A percentile compares a stretch with the other conserved stretches of the same genome.
Conservation (phyloP, 192 early-diverging fungal genomes). For the Diversispora epigaea region DNA sequence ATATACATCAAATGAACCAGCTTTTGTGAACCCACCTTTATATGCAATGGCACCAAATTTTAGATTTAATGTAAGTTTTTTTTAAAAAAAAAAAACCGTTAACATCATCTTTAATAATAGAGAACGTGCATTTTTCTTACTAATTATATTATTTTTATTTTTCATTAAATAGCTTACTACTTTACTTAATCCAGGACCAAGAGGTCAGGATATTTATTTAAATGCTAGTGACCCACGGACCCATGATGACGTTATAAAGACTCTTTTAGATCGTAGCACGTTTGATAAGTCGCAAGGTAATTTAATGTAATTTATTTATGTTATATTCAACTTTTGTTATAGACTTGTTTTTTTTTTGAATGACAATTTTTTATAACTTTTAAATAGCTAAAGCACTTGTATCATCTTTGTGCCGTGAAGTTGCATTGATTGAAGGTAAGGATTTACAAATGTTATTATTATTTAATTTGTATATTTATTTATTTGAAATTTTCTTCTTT, state of each 20-base stretch:
- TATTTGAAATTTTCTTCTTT: background rate
- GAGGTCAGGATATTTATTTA: conserved; percentile 13
- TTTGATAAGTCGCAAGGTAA: conserved; percentile 53
- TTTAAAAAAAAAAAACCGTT: too few relatives aligned
- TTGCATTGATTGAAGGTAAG: conserved; percentile 57
- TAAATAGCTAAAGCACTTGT: conserved; percentile 42
- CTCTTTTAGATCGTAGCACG: conserved; percentile 26
- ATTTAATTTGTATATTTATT: background rate
- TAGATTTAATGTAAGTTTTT: conserved; percentile 29
- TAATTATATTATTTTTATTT: too few relatives aligned
- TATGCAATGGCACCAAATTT: conserved; percentile 42
- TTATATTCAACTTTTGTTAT: background rate
- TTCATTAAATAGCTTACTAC: too few relatives aligned
- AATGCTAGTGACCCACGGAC: conserved; percentile 19
- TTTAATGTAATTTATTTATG: background rate
- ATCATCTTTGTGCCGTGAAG: conserved; percentile 46
- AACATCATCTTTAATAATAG: too few relatives aligned
- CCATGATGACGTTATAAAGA: background rate
- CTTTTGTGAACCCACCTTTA: conserved; percentile 34
- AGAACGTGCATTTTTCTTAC: too few relatives aligned
- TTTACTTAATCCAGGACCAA: conserved; percentile 12
- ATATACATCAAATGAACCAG: background rate
- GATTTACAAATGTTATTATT: background rate
- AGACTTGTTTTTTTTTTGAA: background rate
- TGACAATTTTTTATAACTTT: background rate